Conservation (phyloP, 345 rosid species). For the Linum usitatissimum region DNA sequence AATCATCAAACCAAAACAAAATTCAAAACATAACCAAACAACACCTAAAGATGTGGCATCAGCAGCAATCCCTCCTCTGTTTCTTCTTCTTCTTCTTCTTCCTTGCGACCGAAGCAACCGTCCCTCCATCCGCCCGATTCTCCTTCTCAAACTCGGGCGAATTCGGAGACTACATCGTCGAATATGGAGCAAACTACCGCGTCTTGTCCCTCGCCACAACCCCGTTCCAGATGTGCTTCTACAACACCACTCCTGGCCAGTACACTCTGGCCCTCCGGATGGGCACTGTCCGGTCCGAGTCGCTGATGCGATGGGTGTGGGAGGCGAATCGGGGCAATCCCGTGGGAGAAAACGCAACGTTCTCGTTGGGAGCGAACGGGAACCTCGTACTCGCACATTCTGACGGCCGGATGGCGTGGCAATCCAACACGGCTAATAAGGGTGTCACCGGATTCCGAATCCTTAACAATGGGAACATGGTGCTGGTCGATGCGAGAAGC, state of each 20-base stretch:
- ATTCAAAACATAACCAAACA: too few species aligned
- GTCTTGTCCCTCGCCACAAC: too few species aligned
- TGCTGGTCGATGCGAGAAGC: conserved; percentile 33
- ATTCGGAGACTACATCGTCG: conserved; percentile 1
- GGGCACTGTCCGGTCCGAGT: conserved; percentile 36
- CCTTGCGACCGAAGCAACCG: neutral
- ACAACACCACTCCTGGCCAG: conserved; percentile 41
- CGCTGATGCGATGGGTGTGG: conserved; percentile 56
- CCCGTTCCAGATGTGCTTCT: conserved; percentile 44
- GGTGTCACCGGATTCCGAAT: conserved; percentile 44
- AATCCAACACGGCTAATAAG: conserved; percentile 49
- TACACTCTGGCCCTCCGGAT: conserved; percentile 40
- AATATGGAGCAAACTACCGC: neutral
- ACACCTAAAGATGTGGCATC: too few species aligned
- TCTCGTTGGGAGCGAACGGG: conserved; percentile 38
- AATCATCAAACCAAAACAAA: neutral
- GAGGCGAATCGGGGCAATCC: conserved; percentile 61
- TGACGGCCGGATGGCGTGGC: conserved; percentile 51
- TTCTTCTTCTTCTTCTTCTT: neutral
- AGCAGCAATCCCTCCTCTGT: neutral
- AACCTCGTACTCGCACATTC: conserved; percentile 46
- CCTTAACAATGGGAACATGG: conserved; percentile 50
- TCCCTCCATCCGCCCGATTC: conserved; percentile 1
- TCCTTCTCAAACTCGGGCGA: neutral
- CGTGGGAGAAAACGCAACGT: conserved; percentile 45